These are phyloP conservation scores for Ogataea methanolica DNA, from an alignment of 805 yeast genomes.

Conservation along the genomic window DNA sequence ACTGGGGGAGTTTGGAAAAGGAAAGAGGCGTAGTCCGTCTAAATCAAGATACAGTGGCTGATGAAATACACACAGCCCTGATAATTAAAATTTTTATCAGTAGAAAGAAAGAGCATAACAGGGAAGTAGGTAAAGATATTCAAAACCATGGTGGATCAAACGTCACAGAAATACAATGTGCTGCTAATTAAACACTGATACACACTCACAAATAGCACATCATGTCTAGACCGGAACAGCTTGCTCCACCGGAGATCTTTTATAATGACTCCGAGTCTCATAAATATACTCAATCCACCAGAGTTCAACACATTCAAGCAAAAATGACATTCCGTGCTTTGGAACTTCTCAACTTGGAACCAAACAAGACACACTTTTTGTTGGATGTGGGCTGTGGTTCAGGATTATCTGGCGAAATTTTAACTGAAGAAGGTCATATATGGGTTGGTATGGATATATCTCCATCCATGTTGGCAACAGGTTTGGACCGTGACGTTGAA, in stretches of 20 bases:
- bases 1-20: no score
- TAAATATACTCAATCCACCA: conserved; percentile 88
- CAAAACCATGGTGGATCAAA: no score
- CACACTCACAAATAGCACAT: not conserved
- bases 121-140: no score
- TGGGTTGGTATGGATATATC: conserved; percentile 98
- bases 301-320: conserved; percentile 98
- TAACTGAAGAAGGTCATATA: conserved; percentile 86
- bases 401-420: conserved; percentile 90
- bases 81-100: no score
- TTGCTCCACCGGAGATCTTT: conserved; percentile 95
- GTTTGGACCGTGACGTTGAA: conserved; percentile 84
- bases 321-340: conserved; percentile 94
- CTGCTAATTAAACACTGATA: not conserved
- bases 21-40: no score
- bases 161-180: no score
- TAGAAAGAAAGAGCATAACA: no score
- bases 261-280: conserved; percentile 86
- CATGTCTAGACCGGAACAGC: conserved; percentile 95
- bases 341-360: conserved; percentile 75
- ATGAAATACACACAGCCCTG: no score
- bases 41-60: no score
- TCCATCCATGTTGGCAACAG: conserved; percentile 93
- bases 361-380: conserved; percentile 56
- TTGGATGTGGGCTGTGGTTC: conserved; percentile 97